Conservation (phyloP, 495 filamentous ascomycete species). For the Evansstolkia leycettana region DNA sequence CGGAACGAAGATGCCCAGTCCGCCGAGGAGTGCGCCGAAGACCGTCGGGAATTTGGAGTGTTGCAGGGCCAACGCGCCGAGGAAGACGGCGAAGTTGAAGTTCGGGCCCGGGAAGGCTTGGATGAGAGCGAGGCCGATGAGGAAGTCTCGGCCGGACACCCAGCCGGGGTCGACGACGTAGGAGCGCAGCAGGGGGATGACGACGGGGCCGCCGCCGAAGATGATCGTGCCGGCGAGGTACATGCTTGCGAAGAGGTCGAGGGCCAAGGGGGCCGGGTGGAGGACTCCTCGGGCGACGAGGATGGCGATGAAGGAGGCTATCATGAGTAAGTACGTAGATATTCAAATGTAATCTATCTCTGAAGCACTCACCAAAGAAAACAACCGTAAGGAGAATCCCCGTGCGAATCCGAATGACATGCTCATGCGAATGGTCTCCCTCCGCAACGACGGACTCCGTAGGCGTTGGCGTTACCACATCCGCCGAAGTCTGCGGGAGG, state of each 20-base stretch:
- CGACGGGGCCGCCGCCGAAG: constrained; percentile 77
- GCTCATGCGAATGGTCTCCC: background rate
- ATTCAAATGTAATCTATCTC: too few relatives aligned
- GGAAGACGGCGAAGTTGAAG: constrained; percentile 78
- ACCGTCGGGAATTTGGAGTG: constrained; percentile 25
- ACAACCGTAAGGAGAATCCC: constrained; percentile 34
- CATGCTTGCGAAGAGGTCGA: constrained; percentile 65
- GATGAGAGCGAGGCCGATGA: constrained; percentile 71
- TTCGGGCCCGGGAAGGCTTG: constrained; percentile 80
- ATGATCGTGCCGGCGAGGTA: constrained; percentile 84
- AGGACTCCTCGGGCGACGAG: constrained; percentile 44
- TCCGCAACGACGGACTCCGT: too few relatives aligned
- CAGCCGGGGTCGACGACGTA: constrained; percentile 74
- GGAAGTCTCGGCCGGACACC: constrained; percentile 68
- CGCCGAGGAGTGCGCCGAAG: constrained; percentile 52
- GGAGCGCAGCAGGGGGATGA: constrained; percentile 66
- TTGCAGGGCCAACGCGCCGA: constrained; percentile 48
- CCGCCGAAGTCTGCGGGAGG: background rate
- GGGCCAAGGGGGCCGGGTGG: constrained; percentile 28
- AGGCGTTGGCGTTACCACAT: background rate
- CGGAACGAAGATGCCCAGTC: constrained; percentile 59
- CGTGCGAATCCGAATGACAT: constrained; percentile 14
- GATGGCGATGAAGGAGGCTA: constrained; percentile 45
- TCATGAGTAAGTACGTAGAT: too few relatives aligned
- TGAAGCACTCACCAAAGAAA: constrained; percentile 36